Base-by-base conservation (phyloP, 345 rosid species). In the Citrus glauca region DNA sequence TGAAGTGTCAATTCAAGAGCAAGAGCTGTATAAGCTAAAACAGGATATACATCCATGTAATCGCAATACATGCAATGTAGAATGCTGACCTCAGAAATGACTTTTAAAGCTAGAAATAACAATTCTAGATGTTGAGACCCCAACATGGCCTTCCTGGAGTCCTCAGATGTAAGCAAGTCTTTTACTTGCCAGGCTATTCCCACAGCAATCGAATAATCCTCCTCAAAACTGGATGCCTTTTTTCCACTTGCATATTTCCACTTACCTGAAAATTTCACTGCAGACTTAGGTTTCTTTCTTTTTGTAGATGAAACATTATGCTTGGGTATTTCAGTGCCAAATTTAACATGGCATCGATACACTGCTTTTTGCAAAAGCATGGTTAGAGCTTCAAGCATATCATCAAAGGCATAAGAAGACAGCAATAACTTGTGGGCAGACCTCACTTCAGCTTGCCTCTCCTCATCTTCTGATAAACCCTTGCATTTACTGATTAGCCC, bases 101-200 rank as follows among this genome's bases (percentile, higher is more conserved):
- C 91, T 81, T 89, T 92, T 59, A 96, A 79, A 85, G 95, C 89
- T 71, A 71, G 69, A 59, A 89, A 74, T 62, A 82, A 45, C 19
- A 73, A 78, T 70, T 92, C 97, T 69, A 89, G 84, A 85, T 75
- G 71, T 69, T 83, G 88, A 85, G 94, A 92, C 50, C 77, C 84
- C 62, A 94, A 73, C 55, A 90, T 30, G 37, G 90, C 95, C 73
- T 85, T 87, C 84, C 85, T 83, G 56, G 83, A 62, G 59, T 88
- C 89, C 83, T 89, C 93, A 2, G 61, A 80, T 65, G 35, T 72
- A 77, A 96, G 91, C 64, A 96, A 75, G 72, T 91, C 95, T 84
- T 89, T 92, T 84, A 96, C 83, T 74, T 96, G 98, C 97, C 98
- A 96, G 45, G 98, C 89, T 86, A 92, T 83, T 79, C 97, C 99